These are phyloP conservation scores for Sophora flavescens DNA, from an alignment of 306 rosid genomes.

Conservation along the genomic window DNA sequence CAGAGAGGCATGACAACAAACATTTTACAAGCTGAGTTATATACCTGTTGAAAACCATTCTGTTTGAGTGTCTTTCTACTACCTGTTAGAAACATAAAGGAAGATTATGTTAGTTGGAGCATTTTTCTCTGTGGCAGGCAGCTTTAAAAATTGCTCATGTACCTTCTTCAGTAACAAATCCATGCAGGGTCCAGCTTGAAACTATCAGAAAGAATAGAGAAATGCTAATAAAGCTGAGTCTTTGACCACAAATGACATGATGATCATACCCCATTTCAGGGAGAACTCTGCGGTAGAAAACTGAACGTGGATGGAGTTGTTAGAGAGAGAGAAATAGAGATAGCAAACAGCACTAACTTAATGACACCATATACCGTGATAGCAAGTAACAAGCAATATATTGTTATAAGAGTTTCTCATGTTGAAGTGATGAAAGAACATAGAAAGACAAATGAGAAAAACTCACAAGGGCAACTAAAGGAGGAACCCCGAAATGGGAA, in stretches of 20 bases:
- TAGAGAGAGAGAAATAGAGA: constrained; percentile 27
- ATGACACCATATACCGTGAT: constrained; percentile 39
- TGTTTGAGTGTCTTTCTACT: constrained; percentile 57
- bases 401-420: constrained; percentile 26
- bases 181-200: constrained; percentile 63
- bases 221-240: constrained; percentile 44
- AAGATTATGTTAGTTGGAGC: constrained; percentile 28
- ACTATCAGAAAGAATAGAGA: constrained; percentile 63
- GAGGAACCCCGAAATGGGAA: constrained; percentile 59
- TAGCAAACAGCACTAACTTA: constrained; percentile 43
- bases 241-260: constrained; percentile 44
- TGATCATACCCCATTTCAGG: constrained; percentile 55
- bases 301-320: constrained; percentile 1
- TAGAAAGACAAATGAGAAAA: constrained; percentile 78
- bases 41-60: constrained; percentile 60
- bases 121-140: constrained; percentile 13
- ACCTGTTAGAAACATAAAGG: constrained; percentile 54
- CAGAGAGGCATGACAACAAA: constrained; percentile 9
- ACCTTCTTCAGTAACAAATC: constrained; percentile 79
- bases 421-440: constrained; percentile 76
- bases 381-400: constrained; percentile 32
- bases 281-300: constrained; percentile 4
- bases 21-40: constrained; percentile 11
- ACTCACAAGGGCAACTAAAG: constrained; percentile 55
- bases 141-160: constrained; percentile 36